phyloP scores from a whole-genome alignment of 2,329 filamentous ascomycete species.

The Alternaria gansuensis region DNA sequence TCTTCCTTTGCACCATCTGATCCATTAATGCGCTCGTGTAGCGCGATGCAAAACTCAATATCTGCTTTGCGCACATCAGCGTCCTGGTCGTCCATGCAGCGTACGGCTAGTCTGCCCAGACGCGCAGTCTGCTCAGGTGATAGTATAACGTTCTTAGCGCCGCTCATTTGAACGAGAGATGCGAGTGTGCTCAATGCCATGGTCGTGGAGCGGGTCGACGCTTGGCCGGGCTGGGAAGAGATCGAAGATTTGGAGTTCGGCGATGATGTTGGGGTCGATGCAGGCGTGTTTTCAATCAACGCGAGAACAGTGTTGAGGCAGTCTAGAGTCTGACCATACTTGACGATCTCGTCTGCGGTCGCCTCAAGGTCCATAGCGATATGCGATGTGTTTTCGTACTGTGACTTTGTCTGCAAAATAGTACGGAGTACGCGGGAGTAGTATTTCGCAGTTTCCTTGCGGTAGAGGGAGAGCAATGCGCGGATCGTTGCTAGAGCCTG shows the following conservation, averaged over 20 bases:
- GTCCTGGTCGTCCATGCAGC: slow-evolving; percentile 51
- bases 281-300: slow-evolving; percentile 46
- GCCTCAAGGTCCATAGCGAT: slow-evolving; percentile 78
- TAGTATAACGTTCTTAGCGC: slow-evolving; percentile 44
- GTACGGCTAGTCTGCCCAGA: slow-evolving; percentile 53
- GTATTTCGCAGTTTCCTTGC: slow-evolving; percentile 72
- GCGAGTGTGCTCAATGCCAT: slow-evolving; percentile 55
- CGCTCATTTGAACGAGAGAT: slow-evolving; percentile 47
- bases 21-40: slow-evolving; percentile 62
- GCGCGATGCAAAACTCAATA: slow-evolving; percentile 78
- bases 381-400: slow-evolving; percentile 74
- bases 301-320: slow-evolving; percentile 52
- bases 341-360: slow-evolving; percentile 75
- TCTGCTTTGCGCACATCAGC: slow-evolving; percentile 69
- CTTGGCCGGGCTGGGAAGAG: slow-evolving; percentile 26
- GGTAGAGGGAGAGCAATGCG: slow-evolving; percentile 73
- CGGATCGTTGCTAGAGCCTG: slow-evolving; percentile 79
- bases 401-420: slow-evolving; percentile 70
- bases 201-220: slow-evolving; percentile 46
- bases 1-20: slow-evolving; percentile 51
- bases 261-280: slow-evolving; percentile 38
- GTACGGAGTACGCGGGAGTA: slow-evolving; percentile 73
- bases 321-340: slow-evolving; percentile 69
- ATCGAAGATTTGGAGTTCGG: slow-evolving; percentile 49
- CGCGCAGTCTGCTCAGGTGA: slow-evolving; percentile 48